Evolutionary conservation across 306 rosid species (phyloP), one percentile per base, ranked within the genome.

Genomic region (Mucuna pruriens): DNA sequence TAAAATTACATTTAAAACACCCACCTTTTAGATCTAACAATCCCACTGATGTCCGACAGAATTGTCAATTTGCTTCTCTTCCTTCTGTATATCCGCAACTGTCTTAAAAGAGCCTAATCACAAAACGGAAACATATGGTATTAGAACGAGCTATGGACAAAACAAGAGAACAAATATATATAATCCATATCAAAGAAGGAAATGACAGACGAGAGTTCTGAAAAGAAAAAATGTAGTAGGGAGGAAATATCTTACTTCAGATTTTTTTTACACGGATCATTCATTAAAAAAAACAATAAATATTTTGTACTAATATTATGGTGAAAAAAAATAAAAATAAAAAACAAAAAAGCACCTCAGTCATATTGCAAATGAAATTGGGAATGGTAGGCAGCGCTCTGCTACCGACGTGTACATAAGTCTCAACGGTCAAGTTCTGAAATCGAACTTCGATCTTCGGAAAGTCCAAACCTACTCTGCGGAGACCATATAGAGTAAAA

Each of bases 321-420:
- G n/a, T n/a, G n/a, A n/a, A n/a, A n/a, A n/a, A n/a, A n/a, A n/a
- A n/a, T n/a, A n/a, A n/a, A n/a, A n/a, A n/a, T n/a, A n/a, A n/a
- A n/a, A n/a, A n/a, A 77, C 44, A 31, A 22, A 5, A 15, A 74
- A 48, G 34, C 26, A 93, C 99, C 99, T 96, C 99, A 5, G 88
- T 45, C 98, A 96, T 89, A 57, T 96, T 96, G 85, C 75, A 88
- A 39, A 96, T 76, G 79, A 88, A 96, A 87, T 96, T 96, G 34
- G 99, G 92, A 90, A 96, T 96, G 0, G 99, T 96, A 8, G 99
- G 99, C 52, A 96, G 81, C 29, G 99, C 99, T 86, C 99, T 91
- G 86, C 97, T 96, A 84, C 99, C 99, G 0, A 96, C 89, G 55
- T 89, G 98, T 38, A 96, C 98, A 74, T 80, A 96, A 51, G 99